These are phyloP conservation scores for Heteromeles arbutifolia DNA, from an alignment of 306 rosid genomes.

Conservation along the genomic window DNA sequence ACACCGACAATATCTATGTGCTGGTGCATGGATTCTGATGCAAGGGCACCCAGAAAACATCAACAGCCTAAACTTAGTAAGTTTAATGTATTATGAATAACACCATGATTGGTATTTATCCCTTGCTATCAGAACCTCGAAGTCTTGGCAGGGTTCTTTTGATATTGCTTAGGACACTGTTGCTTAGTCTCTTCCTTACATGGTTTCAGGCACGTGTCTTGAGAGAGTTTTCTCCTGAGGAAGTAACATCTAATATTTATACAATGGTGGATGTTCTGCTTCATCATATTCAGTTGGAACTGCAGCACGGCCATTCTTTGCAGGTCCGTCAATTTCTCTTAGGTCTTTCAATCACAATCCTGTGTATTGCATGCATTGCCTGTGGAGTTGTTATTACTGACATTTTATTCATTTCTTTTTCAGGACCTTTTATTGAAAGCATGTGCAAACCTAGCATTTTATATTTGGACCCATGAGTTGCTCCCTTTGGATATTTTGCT, in stretches of 20 bases:
- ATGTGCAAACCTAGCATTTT: conserved; percentile 75
- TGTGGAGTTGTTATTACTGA: not conserved
- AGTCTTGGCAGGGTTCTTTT: not conserved
- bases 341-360: conserved; percentile 11
- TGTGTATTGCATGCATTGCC: conserved; percentile 1
- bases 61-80: conserved; percentile 73
- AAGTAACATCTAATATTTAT: conserved; percentile 84
- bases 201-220: conserved; percentile 74
- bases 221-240: conserved; percentile 91
- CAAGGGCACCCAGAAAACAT: conserved; percentile 86
- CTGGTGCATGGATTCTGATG: conserved; percentile 97
- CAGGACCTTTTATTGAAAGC: conserved; percentile 83
- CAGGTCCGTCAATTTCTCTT: conserved; percentile 47
- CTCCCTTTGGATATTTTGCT: conserved; percentile 97
- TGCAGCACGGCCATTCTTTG: conserved; percentile 71
- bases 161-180: not conserved
- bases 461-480: conserved; percentile 86
- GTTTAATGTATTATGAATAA: conserved; percentile 16
- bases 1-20: conserved; percentile 85
- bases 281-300: conserved; percentile 89
- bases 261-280: conserved; percentile 95
- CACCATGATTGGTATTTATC: not conserved
- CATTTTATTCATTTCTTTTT: conserved; percentile 13
- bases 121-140: not conserved
- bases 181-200: not conserved